Evolutionary conservation across 192 early-diverging fungal genomes (phyloP).

Genomic region (Backusella morwellensis): DNA sequence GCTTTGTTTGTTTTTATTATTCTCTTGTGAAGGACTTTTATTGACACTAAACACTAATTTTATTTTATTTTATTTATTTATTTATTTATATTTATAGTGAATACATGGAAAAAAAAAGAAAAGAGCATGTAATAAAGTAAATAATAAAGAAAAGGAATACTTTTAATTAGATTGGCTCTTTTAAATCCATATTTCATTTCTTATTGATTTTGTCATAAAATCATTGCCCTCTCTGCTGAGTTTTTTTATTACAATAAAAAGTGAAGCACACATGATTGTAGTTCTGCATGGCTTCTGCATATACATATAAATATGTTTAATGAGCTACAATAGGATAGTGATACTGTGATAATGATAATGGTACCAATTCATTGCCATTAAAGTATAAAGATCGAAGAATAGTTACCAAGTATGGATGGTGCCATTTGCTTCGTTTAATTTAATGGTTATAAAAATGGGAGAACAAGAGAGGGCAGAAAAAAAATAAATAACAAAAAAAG

Average conservation of each 20-base stretch:
- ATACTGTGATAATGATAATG: background rate
- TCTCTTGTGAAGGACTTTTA: background rate
- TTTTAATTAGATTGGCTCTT: background rate
- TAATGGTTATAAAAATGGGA: background rate
- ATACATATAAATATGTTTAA: background rate
- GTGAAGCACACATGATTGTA: background rate
- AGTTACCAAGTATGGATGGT: background rate
- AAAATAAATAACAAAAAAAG: background rate
- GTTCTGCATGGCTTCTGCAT: background rate
- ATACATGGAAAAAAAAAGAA: background rate
- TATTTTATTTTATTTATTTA: background rate
- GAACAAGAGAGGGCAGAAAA: background rate
- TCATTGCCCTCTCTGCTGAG: background rate
- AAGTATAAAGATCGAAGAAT: background rate
- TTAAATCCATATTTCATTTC: background rate
- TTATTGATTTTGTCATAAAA: background rate
- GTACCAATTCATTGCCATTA: background rate
- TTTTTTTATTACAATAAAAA: background rate
- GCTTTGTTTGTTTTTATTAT: background rate
- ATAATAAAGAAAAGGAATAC: no score
- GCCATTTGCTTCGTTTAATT: background rate
- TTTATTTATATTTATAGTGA: background rate
- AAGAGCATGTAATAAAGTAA: background rate
- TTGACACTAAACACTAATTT: background rate
- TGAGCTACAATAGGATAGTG: background rate